Base-by-base conservation (phyloP, 306 rosid species). In the Quercus ilex region DNA sequence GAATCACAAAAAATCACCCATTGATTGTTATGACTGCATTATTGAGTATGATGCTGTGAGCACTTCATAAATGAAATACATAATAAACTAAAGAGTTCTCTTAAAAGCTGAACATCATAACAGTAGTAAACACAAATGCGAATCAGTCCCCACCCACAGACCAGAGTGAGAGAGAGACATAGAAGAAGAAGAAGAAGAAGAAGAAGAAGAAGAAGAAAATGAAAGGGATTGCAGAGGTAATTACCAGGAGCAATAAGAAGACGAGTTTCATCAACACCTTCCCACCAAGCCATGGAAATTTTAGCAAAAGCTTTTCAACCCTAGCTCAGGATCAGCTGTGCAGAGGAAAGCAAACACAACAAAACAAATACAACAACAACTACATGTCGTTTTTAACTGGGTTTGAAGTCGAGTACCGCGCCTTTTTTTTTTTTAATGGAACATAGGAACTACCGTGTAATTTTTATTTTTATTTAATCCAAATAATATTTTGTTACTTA, bases 171-270 rank as follows among this genome's bases (percentile, higher is more conserved):
- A 6, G 23, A 6, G 71, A 33, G 33, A 33, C 5, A 12, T 13
- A 17, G 43, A 38, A 64, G 13, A 64, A 65, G 46, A 35, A 13
- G 31, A 65, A 74, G 30, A 41, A 55, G 41, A 25, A 75, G 55
- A 35, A 13, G 31, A 65, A 74, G 30, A 41, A 55, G 41, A 25
- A 75, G 55, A 56, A 15, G 1, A 5, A 30, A 41, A 23, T 17
- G n/a, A 15, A 28, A 17, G 2, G 49, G 30, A 68, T 25, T 3
- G n/a, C 68, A 68, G 26, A 15, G 26, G 20, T 19, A 26, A 28
- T 70, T 83, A 90, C 99, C 95, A 1, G 94, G 84, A 5, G 97
- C 94, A 41, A 95, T 77, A 71, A 95, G 89, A 83, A 92, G 85
- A 23, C 99, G 91, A 19, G 86, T 67, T 83, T 92, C 97, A 19